These are phyloP conservation scores for Colletotrichum trifolii DNA, from an alignment of 2,329 filamentous ascomycete genomes.

Conservation along the genomic window DNA sequence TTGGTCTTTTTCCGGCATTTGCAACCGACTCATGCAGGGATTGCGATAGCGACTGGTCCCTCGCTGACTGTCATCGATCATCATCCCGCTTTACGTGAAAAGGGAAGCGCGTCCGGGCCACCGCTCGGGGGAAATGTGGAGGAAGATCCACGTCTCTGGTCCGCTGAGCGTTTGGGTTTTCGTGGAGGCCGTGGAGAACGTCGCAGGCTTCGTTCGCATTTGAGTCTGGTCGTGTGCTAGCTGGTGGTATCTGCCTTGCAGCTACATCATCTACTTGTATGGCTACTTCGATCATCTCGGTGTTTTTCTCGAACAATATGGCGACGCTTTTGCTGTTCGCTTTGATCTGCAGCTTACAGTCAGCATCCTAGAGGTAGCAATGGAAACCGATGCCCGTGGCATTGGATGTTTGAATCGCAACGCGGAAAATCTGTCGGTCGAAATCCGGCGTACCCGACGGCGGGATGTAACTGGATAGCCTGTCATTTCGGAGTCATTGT, in stretches of 20 bases:
- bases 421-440: constrained; percentile 25
- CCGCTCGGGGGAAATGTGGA: constrained; percentile 36
- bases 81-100: constrained; percentile 34
- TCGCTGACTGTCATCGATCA: constrained; percentile 30
- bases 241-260: background rate
- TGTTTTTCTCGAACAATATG: too few relatives aligned
- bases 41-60: constrained; percentile 24
- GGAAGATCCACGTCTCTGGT: constrained; percentile 19
- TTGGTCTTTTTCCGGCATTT: constrained; percentile 22
- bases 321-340: too few relatives aligned
- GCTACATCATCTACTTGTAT: too few relatives aligned
- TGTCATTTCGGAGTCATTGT: constrained; percentile 36
- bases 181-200: background rate
- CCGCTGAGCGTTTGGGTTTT: constrained; percentile 27
- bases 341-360: too few relatives aligned
- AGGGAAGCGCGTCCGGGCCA: constrained; percentile 35
- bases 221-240: constrained; percentile 5
- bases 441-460: constrained; percentile 28
- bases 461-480: constrained; percentile 24
- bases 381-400: too few relatives aligned
- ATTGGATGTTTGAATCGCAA: background rate
- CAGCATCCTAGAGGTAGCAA: too few relatives aligned
- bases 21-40: constrained; percentile 30
- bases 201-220: constrained; percentile 14
- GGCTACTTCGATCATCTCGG: too few relatives aligned